Base-by-base conservation (phyloP, 495 filamentous ascomycete species). In the Delitschia confertaspora region DNA sequence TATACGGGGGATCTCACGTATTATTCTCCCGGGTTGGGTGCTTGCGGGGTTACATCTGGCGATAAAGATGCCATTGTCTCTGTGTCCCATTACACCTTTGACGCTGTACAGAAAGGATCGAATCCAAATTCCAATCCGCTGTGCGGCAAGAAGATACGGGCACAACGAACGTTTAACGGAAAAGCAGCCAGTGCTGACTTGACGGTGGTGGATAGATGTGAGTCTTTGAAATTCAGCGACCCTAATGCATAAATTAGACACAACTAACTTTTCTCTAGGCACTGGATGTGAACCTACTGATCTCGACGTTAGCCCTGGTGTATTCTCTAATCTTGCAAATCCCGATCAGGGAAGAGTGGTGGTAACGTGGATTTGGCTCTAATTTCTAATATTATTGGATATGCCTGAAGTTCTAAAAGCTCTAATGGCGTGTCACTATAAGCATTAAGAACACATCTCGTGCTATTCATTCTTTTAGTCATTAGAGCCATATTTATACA, bases 161-260 rank as follows among this genome's bases (percentile, higher is more conserved):
- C 82, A 4, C 63, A 60, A 31, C 59, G 77, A 20, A 24, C 30
- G 2, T 58, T 47, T 17, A 63, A 69, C 22, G 70, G 67, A n/a
- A 58, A 58, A 17, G 48, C 45, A 3, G 60, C 53, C 5, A 76
- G 69, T 26, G 66, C 83, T 0, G 78, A 82, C 57, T 74, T 87
- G 3, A 78, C 60, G 29, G 77, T 93, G 0, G 82, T 86, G 10
- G 85, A 91, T 66, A 65, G 83, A 23, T 89, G 85, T 64, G 69
- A 38, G 53, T 47, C 7, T 25, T 7, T 39, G 2, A n/a, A 4
- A 55, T 10, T 22, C 19, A 2, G 9, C 18, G 21, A 29, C 25
- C 26, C 47, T 51, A 6, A 34, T 6, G 25, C n/a, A 30, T 6
- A 30, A 8, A n/a, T 9, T 3, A 16, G 10, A 16, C 9, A 17